phyloP scores from a whole-genome alignment of 352 stramenopile species.

The Saprolegnia parasitica region DNA sequence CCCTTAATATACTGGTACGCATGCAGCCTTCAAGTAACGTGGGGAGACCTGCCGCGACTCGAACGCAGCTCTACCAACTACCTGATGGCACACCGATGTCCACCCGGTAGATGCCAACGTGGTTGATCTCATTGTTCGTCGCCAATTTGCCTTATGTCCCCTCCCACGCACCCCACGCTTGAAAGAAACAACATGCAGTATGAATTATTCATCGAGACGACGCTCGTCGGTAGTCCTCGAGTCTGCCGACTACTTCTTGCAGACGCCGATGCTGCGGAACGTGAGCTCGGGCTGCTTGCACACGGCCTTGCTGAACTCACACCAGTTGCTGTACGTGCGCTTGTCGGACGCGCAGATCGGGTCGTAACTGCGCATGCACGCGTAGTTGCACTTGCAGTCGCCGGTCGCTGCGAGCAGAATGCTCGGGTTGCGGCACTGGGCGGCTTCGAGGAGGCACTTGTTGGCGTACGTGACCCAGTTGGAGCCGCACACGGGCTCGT shows the following conservation, averaged over 20 bases:
- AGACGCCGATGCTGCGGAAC: constrained; percentile 8
- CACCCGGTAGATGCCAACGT: too few relatives aligned
- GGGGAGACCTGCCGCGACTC: too few relatives aligned
- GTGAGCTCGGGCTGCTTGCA: constrained; percentile 2
- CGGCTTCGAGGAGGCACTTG: constrained; percentile 38
- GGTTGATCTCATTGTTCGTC: too few relatives aligned
- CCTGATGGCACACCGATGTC: too few relatives aligned
- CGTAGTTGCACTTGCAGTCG: constrained; percentile 32
- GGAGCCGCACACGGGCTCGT: constrained; percentile 49
- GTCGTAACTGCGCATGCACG: neutral
- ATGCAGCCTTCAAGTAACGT: too few relatives aligned
- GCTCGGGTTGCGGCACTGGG: constrained; percentile 33
- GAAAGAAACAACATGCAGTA: too few relatives aligned
- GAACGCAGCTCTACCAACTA: too few relatives aligned
- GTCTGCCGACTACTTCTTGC: neutral
- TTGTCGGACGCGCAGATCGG: constrained; percentile 6
- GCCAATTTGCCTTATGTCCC: too few relatives aligned
- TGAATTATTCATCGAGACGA: too few relatives aligned
- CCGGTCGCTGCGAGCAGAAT: constrained; percentile 46
- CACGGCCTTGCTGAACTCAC: neutral
- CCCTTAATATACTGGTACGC: too few relatives aligned
- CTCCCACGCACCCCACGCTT: too few relatives aligned
- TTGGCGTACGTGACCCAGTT: constrained; percentile 46
- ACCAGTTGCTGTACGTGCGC: constrained; percentile 7
- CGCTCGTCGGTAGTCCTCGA: too few relatives aligned